Percentiles rank a stretch among this genome's conserved stretches.
Evolutionary conservation across 768 basidiomycete species (phyloP).

Genomic region (Pleurotus ostreatus): DNA sequence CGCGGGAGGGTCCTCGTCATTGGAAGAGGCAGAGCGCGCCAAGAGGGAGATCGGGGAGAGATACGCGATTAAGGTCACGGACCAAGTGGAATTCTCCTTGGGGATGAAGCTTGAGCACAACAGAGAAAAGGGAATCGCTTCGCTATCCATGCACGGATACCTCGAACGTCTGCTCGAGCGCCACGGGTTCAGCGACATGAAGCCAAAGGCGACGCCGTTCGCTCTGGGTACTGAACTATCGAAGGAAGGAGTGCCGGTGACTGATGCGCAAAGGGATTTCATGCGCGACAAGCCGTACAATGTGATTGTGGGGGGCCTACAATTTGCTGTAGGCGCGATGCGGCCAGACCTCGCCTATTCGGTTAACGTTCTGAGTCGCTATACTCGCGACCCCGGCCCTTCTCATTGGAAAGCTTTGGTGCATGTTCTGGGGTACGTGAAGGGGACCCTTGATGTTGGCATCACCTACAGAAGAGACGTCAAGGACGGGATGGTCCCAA

Average conservation of each 20-base stretch:
- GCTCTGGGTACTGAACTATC: conserved; percentile 15
- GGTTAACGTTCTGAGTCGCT: too few species aligned
- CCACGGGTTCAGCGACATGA: conserved; percentile 17
- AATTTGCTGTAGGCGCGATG: conserved; percentile 20
- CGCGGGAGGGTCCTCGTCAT: too few species aligned
- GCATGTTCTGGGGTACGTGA: too few species aligned
- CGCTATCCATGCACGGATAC: conserved; percentile 14
- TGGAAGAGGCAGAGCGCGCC: too few species aligned
- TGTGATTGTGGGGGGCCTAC: conserved; percentile 11
- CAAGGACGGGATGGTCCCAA: conserved; percentile 5
- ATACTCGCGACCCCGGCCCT: too few species aligned
- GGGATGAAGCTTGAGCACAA: background rate
- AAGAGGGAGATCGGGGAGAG: too few species aligned
- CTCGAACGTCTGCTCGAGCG: conserved; percentile 15
- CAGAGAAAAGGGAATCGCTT: conserved; percentile 11
- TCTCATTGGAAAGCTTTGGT: too few species aligned
- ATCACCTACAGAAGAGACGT: conserved; percentile 16
- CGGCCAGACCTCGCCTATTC: conserved; percentile 24
- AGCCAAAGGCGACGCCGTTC: conserved; percentile 24
- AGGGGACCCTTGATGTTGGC: background rate
- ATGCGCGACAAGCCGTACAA: conserved; percentile 19
- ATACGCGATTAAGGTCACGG: too few species aligned
- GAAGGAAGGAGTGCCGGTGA: conserved; percentile 5
- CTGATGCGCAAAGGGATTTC: conserved; percentile 9
- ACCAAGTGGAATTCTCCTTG: too few species aligned